Evolutionary conservation across 495 filamentous ascomycete genomes (phyloP).

Genomic region (Xylaria bambusicola): DNA sequence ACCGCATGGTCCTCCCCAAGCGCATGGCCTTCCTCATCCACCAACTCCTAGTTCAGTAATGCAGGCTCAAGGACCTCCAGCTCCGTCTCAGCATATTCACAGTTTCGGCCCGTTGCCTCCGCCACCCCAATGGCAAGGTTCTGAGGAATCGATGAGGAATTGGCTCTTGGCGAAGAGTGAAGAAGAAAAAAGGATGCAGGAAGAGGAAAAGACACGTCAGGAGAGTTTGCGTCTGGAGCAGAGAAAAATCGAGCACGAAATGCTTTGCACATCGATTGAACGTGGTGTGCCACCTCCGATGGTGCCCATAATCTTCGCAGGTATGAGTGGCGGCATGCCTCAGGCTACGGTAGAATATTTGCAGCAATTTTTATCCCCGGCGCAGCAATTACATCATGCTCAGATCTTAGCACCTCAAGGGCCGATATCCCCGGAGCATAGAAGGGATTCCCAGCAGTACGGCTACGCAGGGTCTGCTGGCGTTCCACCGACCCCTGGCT

Average conservation of each 20-base stretch:
- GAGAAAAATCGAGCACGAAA: slow-evolving; percentile 78
- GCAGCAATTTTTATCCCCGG: slow-evolving; percentile 64
- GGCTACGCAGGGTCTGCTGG: slow-evolving; percentile 45
- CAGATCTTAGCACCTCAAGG: slow-evolving; percentile 55
- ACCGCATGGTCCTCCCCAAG: too few species aligned
- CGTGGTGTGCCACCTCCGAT: slow-evolving; percentile 83
- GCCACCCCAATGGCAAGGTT: slow-evolving; percentile 70
- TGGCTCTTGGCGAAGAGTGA: slow-evolving; percentile 84
- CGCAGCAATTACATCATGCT: slow-evolving; percentile 53
- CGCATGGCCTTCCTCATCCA: slow-evolving; percentile 39
- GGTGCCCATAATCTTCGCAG: slow-evolving; percentile 87
- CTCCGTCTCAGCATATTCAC: slow-evolving; percentile 39
- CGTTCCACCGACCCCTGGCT: slow-evolving; percentile 49
- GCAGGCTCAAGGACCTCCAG: slow-evolving; percentile 37
- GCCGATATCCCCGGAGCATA: slow-evolving; percentile 46
- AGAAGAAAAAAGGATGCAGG: slow-evolving; percentile 80
- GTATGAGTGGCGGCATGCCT: slow-evolving; percentile 67
- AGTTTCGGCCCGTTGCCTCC: slow-evolving; percentile 62
- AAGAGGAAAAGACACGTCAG: slow-evolving; percentile 86
- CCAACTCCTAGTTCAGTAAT: slow-evolving; percentile 39
- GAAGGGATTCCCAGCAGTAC: slow-evolving; percentile 49
- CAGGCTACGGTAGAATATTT: slow-evolving; percentile 68
- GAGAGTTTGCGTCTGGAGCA: slow-evolving; percentile 77
- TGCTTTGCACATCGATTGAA: slow-evolving; percentile 76
- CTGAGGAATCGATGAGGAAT: slow-evolving; percentile 77